These are phyloP conservation scores for Thalassiosira mediterranea DNA, from an alignment of 352 stramenopile genomes.

Conservation along the genomic window DNA sequence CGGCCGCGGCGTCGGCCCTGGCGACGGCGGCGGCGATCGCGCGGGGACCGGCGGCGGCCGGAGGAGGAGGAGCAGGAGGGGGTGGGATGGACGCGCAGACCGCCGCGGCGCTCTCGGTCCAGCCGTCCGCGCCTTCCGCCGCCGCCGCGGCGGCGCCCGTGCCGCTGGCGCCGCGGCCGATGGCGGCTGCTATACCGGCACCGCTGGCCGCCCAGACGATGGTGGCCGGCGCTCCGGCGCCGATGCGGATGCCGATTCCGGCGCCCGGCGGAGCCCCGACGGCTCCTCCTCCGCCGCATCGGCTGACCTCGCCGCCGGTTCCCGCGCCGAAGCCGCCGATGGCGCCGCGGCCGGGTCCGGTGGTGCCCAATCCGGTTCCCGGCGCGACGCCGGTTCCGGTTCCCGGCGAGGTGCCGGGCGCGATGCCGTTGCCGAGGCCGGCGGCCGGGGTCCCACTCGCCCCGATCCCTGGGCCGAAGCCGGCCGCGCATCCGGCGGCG, in stretches of 20 bases:
- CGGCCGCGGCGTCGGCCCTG: too few species aligned
- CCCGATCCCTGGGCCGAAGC: neutral
- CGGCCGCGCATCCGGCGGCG: too few species aligned
- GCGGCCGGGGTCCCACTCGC: neutral
- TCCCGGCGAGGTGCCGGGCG: too few species aligned
- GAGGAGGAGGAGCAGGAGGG: neutral
- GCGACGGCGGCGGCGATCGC: slow-evolving; percentile 52
- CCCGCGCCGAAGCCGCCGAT: neutral
- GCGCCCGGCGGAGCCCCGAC: too few species aligned
- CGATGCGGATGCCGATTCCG: too few species aligned
- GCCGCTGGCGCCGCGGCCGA: too few species aligned
- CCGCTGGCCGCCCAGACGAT: too few species aligned
- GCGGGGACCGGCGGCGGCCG: slow-evolving; percentile 5
- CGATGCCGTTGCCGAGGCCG: neutral
- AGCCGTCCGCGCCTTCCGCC: neutral
- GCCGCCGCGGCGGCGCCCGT: too few species aligned
- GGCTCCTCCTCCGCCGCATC: neutral
- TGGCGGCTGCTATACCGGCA: too few species aligned
- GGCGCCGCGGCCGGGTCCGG: too few species aligned
- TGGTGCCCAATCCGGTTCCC: too few species aligned
- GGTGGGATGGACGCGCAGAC: neutral
- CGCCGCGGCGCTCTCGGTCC: slow-evolving; percentile 21
- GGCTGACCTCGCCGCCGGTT: neutral
- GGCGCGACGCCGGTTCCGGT: too few species aligned
- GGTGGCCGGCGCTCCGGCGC: neutral